phyloP scores from a whole-genome alignment of 441 rosid species.

The Syzygium malaccense region DNA sequence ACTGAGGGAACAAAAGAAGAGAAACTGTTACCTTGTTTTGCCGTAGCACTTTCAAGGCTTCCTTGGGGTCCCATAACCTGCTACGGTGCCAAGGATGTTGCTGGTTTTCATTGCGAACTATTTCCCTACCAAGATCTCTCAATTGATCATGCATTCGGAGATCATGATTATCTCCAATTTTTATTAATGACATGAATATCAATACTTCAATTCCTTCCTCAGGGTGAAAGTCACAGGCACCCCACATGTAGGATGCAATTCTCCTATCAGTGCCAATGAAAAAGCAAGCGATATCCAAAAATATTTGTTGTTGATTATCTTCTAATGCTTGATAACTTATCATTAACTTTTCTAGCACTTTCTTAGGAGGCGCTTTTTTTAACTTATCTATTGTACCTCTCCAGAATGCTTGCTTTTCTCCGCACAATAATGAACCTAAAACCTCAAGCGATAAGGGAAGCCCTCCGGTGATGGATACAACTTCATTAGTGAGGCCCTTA shows the following conservation, averaged over 20 bases:
- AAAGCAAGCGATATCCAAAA: neutral
- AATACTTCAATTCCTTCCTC: rapidly evolving
- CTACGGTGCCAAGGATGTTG: rapidly evolving
- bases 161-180: rapidly evolving
- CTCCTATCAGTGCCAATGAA: rapidly evolving
- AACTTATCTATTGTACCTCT: rapidly evolving
- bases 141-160: neutral
- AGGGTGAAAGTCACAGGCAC: rapidly evolving
- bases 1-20: rapidly evolving
- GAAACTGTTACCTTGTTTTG: rapidly evolving
- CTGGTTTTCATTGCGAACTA: rapidly evolving
- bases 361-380: rapidly evolving
- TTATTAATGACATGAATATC: neutral
- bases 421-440: neutral
- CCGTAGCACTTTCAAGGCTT: rapidly evolving
- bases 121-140: neutral
- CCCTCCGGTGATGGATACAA: rapidly evolving
- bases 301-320: rapidly evolving
- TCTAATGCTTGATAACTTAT: neutral
- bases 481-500: neutral
- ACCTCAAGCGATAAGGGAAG: neutral
- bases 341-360: neutral
- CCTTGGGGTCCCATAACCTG: neutral
- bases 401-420: rapidly evolving
- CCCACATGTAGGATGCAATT: neutral